Evolutionary conservation across 768 basidiomycete species (phyloP).

Genomic region (Floccularia luteovirens): DNA sequence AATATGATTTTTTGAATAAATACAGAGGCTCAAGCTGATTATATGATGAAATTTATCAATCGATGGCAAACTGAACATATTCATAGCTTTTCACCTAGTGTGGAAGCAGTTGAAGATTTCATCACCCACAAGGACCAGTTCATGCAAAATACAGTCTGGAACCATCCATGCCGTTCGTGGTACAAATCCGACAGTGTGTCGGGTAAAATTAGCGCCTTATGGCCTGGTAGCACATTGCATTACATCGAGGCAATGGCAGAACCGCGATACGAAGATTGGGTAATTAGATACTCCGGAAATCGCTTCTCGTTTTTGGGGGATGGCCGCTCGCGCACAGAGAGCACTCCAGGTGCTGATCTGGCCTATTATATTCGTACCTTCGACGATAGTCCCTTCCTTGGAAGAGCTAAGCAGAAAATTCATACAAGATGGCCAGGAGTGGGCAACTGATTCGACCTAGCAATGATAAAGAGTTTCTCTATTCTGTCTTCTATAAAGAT

Average conservation of each 20-base stretch:
- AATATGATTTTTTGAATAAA: not conserved
- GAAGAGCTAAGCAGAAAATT: slow-evolving; percentile 12
- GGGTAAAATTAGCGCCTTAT: slow-evolving; percentile 22
- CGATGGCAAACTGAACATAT: slow-evolving; percentile 28
- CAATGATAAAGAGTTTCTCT: too few relatives aligned
- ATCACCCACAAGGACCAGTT: slow-evolving; percentile 20
- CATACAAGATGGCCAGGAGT: too few relatives aligned
- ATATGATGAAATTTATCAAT: slow-evolving; percentile 23
- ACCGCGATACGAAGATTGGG: slow-evolving; percentile 26
- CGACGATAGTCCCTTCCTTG: slow-evolving; percentile 12
- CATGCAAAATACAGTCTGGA: slow-evolving; percentile 26
- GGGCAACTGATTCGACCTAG: too few relatives aligned
- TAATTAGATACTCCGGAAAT: slow-evolving; percentile 22
- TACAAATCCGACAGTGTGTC: slow-evolving; percentile 19
- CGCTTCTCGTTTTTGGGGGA: slow-evolving; percentile 25
- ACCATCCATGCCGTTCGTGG: slow-evolving; percentile 22
- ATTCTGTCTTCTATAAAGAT: too few relatives aligned
- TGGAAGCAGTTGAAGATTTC: slow-evolving; percentile 25
- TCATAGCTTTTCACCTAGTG: slow-evolving; percentile 23
- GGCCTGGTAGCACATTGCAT: slow-evolving; percentile 27
- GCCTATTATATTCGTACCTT: not conserved
- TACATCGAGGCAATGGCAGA: slow-evolving; percentile 23
- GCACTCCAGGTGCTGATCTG: not conserved
- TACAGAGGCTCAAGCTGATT: slow-evolving; percentile 24
- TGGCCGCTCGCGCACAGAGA: slow-evolving; percentile 23